Percentiles rank a stretch among this genome's conserved stretches.
phyloP scores from a whole-genome alignment of 495 filamentous ascomycete genomes.

The Xylaria nigripes region DNA sequence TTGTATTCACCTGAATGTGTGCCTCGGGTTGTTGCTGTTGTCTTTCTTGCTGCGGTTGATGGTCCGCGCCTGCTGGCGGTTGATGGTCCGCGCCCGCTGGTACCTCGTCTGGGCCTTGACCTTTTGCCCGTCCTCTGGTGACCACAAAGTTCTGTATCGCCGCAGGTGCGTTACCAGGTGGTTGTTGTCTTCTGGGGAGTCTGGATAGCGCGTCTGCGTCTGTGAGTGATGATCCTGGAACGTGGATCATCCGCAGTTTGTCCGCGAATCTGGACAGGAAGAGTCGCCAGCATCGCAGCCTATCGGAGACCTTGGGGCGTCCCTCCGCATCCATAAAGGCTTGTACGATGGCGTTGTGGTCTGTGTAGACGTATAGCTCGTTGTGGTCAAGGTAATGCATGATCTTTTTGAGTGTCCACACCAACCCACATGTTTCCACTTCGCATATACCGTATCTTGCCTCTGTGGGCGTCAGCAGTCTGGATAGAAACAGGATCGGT shows the following conservation, averaged over 20 bases:
- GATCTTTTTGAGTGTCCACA: background rate
- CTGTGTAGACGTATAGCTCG: background rate
- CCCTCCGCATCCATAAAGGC: background rate
- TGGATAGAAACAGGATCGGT: background rate
- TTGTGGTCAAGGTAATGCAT: background rate
- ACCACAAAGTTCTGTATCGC: background rate
- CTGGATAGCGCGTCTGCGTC: constrained; percentile 4
- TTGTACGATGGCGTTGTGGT: background rate
- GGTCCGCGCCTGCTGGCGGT: too few relatives aligned
- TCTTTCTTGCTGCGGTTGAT: too few relatives aligned
- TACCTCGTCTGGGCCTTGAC: too few relatives aligned
- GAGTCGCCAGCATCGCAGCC: background rate
- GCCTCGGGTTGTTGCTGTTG: background rate
- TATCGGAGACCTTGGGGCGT: background rate
- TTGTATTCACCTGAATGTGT: background rate
- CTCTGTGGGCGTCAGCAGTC: background rate
- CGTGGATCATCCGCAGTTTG: background rate
- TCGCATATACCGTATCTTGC: background rate
- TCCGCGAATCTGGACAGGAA: constrained; percentile 5
- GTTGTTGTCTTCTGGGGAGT: background rate
- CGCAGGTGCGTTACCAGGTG: background rate
- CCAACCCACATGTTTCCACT: background rate
- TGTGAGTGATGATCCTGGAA: background rate
- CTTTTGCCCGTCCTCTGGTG: background rate
- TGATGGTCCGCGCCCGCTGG: too few relatives aligned